Conservation (phyloP, 352 stramenopile genomes). For the Phytophthora agathidicida region DNA sequence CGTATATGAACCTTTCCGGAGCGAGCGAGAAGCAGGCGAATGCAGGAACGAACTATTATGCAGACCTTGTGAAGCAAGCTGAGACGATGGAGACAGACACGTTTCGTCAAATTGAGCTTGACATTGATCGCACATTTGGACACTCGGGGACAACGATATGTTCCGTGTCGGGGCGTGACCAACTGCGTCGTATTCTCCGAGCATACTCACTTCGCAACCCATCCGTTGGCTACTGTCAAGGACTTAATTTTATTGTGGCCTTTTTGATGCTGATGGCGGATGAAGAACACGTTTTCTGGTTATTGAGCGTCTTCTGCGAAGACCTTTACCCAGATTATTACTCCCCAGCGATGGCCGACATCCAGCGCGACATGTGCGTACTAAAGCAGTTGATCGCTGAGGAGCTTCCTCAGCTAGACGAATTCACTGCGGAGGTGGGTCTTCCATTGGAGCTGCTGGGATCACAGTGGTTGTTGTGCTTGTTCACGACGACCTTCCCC, state of each 20-base stretch:
- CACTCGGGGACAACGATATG: constrained; percentile 71
- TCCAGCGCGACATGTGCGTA: constrained; percentile 90
- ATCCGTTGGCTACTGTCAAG: constrained; percentile 86
- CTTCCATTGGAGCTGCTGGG: constrained; percentile 88
- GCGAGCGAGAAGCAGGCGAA: constrained; percentile 62
- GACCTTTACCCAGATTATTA: constrained; percentile 91
- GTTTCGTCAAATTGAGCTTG: constrained; percentile 87
- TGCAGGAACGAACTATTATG: constrained; percentile 57
- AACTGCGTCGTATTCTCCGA: constrained; percentile 72
- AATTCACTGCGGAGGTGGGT: constrained; percentile 77
- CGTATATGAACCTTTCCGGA: constrained; percentile 79
- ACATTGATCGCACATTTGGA: constrained; percentile 88
- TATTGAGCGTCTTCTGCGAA: constrained; percentile 89
- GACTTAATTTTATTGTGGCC: constrained; percentile 90
- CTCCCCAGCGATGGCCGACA: constrained; percentile 88
- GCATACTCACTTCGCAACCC: constrained; percentile 85
- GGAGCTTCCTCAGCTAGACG: constrained; percentile 74
- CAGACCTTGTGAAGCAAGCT: constrained; percentile 47
- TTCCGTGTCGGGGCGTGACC: constrained; percentile 53
- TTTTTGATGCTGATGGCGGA: constrained; percentile 81
- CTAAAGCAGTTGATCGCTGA: constrained; percentile 87
- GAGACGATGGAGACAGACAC: constrained; percentile 52
- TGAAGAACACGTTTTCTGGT: constrained; percentile 91
- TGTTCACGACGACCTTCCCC: constrained; percentile 92
- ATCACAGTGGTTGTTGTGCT: constrained; percentile 90